phyloP scores from a whole-genome alignment of 2,329 filamentous ascomycete genomes.

The Cercospora sp. region DNA sequence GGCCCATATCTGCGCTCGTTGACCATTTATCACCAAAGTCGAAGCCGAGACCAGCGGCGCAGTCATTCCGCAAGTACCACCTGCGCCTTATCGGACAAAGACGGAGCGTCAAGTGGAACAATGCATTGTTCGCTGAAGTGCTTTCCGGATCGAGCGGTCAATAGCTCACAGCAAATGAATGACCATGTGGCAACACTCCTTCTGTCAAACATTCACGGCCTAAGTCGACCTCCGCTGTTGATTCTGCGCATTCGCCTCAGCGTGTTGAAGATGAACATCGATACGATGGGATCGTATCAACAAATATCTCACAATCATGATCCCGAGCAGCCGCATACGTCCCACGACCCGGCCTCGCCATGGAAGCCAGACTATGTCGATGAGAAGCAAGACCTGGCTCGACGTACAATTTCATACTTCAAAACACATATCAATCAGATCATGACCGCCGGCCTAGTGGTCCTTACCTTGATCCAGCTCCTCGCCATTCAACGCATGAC shows the following conservation, averaged over 20 bases:
- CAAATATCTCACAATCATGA: not conserved
- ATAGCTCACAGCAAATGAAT: not conserved
- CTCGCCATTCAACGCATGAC: constrained; percentile 10
- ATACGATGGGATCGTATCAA: constrained; percentile 10
- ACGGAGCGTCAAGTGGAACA: not conserved
- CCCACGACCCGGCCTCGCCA: not conserved
- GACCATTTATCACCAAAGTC: not conserved
- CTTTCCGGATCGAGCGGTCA: not conserved
- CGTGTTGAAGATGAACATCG: not conserved
- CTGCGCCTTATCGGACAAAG: not conserved
- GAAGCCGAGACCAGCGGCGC: not conserved
- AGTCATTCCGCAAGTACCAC: not conserved
- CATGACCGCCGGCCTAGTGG: not conserved
- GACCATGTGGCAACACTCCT: not conserved
- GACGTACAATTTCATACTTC: not conserved
- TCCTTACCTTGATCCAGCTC: constrained; percentile 7
- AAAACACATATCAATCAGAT: constrained; percentile 5
- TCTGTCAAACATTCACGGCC: not conserved
- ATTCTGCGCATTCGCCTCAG: not conserved
- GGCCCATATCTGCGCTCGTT: not conserved
- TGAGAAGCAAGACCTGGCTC: constrained; percentile 3
- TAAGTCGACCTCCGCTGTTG: not conserved
- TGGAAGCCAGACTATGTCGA: constrained; percentile 2
- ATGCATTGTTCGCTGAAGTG: not conserved
- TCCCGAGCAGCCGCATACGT: not conserved